These are phyloP conservation scores for Rhynchosporium graminicola DNA, from an alignment of 2,329 filamentous ascomycete genomes.

Conservation along the genomic window DNA sequence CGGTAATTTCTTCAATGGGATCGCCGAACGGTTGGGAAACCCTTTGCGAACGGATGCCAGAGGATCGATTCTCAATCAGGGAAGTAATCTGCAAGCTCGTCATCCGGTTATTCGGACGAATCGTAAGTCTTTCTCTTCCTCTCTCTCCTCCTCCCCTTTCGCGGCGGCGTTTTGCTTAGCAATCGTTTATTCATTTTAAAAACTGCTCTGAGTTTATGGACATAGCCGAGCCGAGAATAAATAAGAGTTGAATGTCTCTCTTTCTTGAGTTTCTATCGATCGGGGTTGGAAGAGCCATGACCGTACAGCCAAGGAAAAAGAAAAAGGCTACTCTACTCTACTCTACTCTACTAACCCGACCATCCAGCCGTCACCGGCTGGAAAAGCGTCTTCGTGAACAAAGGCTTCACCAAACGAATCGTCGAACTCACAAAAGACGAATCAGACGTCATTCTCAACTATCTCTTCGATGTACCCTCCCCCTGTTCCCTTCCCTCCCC, in stretches of 20 bases:
- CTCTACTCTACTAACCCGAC: constrained; percentile 56
- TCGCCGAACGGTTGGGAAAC: constrained; percentile 53
- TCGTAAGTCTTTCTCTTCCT: constrained; percentile 38
- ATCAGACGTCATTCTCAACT: constrained; percentile 43
- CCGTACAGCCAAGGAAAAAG: no score
- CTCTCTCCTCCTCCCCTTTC: no score
- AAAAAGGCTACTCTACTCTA: no score
- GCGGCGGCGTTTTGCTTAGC: no score
- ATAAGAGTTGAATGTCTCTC: no score
- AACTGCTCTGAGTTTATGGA: no score
- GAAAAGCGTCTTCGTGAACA: constrained; percentile 55
- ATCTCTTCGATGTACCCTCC: constrained; percentile 22
- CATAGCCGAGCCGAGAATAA: no score
- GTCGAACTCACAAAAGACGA: constrained; percentile 57
- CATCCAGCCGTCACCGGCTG: constrained; percentile 58
- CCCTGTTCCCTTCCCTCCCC: not conserved
- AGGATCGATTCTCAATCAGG: constrained; percentile 59
- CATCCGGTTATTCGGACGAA: constrained; percentile 60
- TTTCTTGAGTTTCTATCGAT: no score
- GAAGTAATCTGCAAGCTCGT: constrained; percentile 46
- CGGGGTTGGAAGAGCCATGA: constrained; percentile 42
- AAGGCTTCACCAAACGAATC: constrained; percentile 54
- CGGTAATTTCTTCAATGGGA: constrained; percentile 49
- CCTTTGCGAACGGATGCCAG: constrained; percentile 46
- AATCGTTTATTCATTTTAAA: no score